A percentile compares a stretch with the other conserved stretches of the same genome.
Evolutionary conservation across 2,329 filamentous ascomycete genomes (phyloP).

Genomic region (Neofusicoccum kwambonambiense): DNA sequence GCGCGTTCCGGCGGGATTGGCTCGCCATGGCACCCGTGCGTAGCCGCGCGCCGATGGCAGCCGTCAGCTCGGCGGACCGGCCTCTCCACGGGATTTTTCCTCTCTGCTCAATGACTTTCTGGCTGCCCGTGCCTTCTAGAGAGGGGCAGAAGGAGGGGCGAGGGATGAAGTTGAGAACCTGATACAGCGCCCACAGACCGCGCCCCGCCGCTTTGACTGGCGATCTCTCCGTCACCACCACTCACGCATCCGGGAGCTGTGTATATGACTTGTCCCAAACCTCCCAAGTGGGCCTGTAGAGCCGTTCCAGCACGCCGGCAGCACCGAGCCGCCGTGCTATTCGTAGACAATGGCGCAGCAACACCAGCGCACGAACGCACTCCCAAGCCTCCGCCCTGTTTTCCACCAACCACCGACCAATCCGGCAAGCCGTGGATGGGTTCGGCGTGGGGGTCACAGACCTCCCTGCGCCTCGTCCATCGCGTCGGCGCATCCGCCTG

Average conservation of each 20-base stretch:
- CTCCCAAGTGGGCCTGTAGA: conserved; percentile 9
- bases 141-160: conserved; percentile 13
- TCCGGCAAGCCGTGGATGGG: background rate
- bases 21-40: conserved; percentile 5
- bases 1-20: conserved; percentile 5
- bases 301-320: conserved; percentile 13
- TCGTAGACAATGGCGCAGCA: conserved; percentile 9
- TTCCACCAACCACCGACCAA: conserved; percentile 10
- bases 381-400: background rate
- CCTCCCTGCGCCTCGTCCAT: background rate
- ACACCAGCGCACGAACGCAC: conserved; percentile 3
- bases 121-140: conserved; percentile 11
- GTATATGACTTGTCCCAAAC: conserved; percentile 16
- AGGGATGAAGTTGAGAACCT: conserved; percentile 14
- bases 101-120: conserved; percentile 11
- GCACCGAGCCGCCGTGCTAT: conserved; percentile 13
- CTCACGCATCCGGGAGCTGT: conserved; percentile 13
- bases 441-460: conserved; percentile 16
- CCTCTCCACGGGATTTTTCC: conserved; percentile 2
- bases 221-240: conserved; percentile 18
- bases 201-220: conserved; percentile 16
- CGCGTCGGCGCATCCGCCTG: conserved; percentile 11
- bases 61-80: background rate
- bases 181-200: conserved; percentile 11
- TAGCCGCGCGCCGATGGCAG: background rate